A percentile compares a stretch with the other conserved stretches of the same genome.
phyloP scores from a whole-genome alignment of 371 early-diverging fungal genomes.

The Zychaea mexicana region DNA sequence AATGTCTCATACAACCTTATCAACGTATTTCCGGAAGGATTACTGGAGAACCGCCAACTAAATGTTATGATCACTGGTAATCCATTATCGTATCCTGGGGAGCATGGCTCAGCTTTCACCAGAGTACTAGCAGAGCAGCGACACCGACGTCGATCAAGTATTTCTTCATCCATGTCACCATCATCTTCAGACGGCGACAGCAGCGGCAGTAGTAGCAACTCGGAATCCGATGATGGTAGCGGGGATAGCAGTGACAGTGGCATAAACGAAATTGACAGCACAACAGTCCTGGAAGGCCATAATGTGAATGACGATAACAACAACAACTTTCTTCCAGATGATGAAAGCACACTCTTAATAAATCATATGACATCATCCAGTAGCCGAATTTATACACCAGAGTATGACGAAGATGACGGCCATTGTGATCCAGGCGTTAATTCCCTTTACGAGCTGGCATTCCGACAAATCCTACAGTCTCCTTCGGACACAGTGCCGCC shows the following conservation, averaged over 20 bases:
- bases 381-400: background rate
- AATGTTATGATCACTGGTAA: background rate
- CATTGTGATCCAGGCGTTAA: background rate
- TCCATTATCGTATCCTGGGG: background rate
- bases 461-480: background rate
- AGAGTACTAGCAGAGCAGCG: background rate
- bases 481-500: background rate
- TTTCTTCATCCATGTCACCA: too few species aligned
- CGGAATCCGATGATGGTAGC: background rate
- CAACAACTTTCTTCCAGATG: too few species aligned
- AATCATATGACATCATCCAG: background rate
- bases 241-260: too few species aligned
- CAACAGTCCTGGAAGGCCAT: too few species aligned
- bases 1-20: background rate
- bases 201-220: background rate
- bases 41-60: background rate
- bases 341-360: too few species aligned
- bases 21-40: background rate
- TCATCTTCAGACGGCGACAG: background rate
- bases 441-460: constrained; percentile 1
- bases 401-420: background rate
- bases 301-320: too few species aligned
- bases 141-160: background rate
- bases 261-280: too few species aligned
- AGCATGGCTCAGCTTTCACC: background rate